Evolutionary conservation across 495 filamentous ascomycete species (phyloP).

Genomic region (Neurospora tetraspora): DNA sequence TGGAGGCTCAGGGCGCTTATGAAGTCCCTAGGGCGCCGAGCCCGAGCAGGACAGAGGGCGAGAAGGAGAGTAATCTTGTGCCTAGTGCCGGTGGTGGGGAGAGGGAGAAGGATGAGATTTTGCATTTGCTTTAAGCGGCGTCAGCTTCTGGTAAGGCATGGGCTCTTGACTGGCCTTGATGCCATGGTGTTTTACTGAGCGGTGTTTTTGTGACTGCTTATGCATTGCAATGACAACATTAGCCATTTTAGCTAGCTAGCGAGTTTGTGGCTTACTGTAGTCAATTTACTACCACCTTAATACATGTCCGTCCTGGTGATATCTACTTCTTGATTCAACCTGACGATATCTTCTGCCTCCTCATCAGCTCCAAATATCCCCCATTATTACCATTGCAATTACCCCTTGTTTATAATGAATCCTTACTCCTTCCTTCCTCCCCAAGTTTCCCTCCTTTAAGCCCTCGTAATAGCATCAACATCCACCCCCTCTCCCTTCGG

Average conservation of each 20-base stretch:
- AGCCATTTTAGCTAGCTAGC: not conserved
- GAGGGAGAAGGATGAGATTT: not conserved
- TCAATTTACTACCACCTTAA: not conserved
- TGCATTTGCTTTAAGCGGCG: not conserved
- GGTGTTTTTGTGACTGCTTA: not conserved
- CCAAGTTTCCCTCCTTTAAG: not conserved
- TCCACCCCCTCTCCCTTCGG: not conserved
- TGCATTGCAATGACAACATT: not conserved
- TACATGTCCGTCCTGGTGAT: not conserved
- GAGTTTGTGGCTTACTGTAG: not conserved
- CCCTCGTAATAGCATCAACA: not conserved
- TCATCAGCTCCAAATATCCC: not conserved
- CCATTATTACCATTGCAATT: not conserved
- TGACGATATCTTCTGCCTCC: not conserved
- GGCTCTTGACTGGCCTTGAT: not conserved
- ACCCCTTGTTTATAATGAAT: too few species aligned
- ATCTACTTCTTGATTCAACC: not conserved
- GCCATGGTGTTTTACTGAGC: not conserved
- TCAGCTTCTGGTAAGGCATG: not conserved
- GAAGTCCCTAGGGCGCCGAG: not conserved
- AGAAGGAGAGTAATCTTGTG: not conserved
- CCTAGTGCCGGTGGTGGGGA: not conserved
- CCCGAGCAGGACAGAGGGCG: not conserved
- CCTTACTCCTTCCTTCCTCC: too few species aligned
- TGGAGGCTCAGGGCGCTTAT: not conserved